Evolutionary conservation across 140 eudicot genomes (phyloP).

Genomic region (Erigeron philadelphicus): DNA sequence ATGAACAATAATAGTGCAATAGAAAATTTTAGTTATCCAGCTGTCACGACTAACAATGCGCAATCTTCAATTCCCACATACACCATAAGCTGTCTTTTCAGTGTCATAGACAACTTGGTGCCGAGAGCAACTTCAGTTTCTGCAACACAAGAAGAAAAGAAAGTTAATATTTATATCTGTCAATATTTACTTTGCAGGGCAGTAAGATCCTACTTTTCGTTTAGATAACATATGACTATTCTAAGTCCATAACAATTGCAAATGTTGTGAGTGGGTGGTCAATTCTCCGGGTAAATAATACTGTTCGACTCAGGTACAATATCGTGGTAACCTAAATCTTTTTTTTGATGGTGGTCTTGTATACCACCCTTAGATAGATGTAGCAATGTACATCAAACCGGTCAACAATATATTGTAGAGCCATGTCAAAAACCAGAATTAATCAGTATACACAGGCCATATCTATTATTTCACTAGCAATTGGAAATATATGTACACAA

Average conservation of each 20-base stretch:
- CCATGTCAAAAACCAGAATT: not conserved
- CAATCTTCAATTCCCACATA: too few relatives aligned
- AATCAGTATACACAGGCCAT: not conserved
- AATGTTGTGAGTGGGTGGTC: not conserved
- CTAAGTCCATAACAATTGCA: not conserved
- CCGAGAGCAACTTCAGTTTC: constrained; percentile 67
- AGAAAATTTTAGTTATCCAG: too few relatives aligned
- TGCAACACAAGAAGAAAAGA: constrained; percentile 26
- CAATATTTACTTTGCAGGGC: too few relatives aligned
- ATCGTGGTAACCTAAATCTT: not conserved
- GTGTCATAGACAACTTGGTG: too few relatives aligned
- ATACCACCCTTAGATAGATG: not conserved
- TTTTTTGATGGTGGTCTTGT: not conserved
- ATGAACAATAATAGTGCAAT: too few relatives aligned
- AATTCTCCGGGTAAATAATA: not conserved
- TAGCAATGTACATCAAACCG: not conserved
- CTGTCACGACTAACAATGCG: too few relatives aligned
- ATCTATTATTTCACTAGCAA: not conserved
- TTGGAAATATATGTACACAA: too few relatives aligned
- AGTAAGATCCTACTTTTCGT: too few relatives aligned
- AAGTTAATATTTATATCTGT: not conserved
- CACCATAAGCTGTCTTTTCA: too few relatives aligned
- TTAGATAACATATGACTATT: not conserved
- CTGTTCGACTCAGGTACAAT: not conserved
- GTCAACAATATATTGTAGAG: not conserved